phyloP scores from a whole-genome alignment of 768 basidiomycete genomes.

The Lactarius hengduanensis region DNA sequence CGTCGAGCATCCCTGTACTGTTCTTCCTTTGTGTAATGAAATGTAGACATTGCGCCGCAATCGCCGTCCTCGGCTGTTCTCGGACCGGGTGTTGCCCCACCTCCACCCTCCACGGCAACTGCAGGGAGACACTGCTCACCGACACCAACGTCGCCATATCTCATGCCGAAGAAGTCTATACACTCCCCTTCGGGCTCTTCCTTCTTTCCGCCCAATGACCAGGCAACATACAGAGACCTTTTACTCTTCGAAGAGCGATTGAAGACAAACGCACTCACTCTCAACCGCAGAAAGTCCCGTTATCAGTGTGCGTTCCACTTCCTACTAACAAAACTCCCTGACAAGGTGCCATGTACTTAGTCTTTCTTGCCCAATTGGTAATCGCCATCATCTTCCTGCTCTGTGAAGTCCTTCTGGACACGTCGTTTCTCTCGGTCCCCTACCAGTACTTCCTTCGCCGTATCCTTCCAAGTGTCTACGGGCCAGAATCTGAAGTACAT shows the following conservation, averaged over 20 bases:
- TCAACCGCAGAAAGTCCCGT: constrained; percentile 74
- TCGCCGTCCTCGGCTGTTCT: not conserved
- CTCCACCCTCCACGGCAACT: too few species aligned
- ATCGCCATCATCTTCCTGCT: constrained; percentile 68
- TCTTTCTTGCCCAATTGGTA: constrained; percentile 71
- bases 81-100: not conserved
- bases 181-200: constrained; percentile 37
- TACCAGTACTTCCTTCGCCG: constrained; percentile 52
- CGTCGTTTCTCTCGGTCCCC: constrained; percentile 63
- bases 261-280: constrained; percentile 83
- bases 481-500: constrained; percentile 40
- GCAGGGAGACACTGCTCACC: not conserved
- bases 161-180: constrained; percentile 36
- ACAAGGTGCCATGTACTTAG: constrained; percentile 39
- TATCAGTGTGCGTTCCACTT: constrained; percentile 65
- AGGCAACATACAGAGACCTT: constrained; percentile 81
- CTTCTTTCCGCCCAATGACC: constrained; percentile 68
- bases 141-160: not conserved
- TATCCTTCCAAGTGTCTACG: constrained; percentile 53
- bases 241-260: constrained; percentile 95
- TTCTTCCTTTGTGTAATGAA: constrained; percentile 12
- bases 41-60: not conserved
- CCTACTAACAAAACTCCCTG: not conserved
- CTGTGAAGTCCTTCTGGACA: constrained; percentile 70
- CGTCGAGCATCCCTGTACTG: not conserved